These are phyloP conservation scores for Cardamine occulta DNA, from an alignment of 345 rosid genomes.

Conservation along the genomic window DNA sequence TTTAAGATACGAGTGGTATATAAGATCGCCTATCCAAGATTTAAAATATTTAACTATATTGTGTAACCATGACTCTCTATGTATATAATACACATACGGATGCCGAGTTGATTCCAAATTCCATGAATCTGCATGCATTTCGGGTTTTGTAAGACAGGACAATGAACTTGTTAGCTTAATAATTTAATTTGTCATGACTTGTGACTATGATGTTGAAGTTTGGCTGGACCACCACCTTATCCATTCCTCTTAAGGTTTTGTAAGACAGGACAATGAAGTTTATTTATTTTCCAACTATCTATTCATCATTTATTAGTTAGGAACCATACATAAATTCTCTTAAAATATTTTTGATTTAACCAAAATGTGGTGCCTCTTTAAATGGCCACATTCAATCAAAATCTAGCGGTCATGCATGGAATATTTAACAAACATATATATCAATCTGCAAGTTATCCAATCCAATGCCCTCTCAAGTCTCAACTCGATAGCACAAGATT, in stretches of 20 bases:
- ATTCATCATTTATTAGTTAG: not conserved
- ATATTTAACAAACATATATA: too few relatives aligned
- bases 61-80: not conserved
- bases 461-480: not conserved
- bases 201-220: not conserved
- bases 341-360: not conserved
- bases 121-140: not conserved
- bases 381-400: conserved; percentile 1
- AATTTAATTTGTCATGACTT: not conserved
- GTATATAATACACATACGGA: not conserved
- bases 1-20: not conserved
- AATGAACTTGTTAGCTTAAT: not conserved
- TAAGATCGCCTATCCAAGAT: not conserved
- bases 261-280: too few relatives aligned
- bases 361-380: conserved; percentile 14
- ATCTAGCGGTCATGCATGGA: not conserved
- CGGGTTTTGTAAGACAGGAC: not conserved
- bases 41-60: not conserved
- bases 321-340: not conserved
- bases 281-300: not conserved
- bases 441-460: not conserved
- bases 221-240: conserved; percentile 8
- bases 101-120: not conserved
- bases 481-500: not conserved
- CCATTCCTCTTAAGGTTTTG: not conserved